phyloP scores from a whole-genome alignment of 306 rosid genomes.

The Luffa aegyptiaca region DNA sequence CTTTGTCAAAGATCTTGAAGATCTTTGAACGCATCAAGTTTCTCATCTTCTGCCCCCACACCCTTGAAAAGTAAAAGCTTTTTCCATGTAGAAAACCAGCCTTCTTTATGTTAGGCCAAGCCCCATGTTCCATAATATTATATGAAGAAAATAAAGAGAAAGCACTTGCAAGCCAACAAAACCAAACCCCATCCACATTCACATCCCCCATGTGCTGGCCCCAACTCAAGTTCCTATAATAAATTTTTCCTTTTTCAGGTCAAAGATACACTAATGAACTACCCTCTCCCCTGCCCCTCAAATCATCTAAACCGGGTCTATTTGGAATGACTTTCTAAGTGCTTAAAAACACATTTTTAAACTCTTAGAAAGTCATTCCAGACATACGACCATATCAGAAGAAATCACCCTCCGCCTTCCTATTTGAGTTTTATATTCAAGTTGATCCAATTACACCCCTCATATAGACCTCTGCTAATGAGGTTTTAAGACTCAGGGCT shows the following conservation, averaged over 20 bases:
- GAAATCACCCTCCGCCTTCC: not conserved
- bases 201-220: slow-evolving; percentile 4
- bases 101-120: not conserved
- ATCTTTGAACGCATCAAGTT: slow-evolving; percentile 1
- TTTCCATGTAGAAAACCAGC: not conserved
- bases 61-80: not conserved
- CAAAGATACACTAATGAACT: not conserved
- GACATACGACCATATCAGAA: not conserved
- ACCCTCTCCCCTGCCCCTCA: not conserved
- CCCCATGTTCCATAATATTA: slow-evolving; percentile 10
- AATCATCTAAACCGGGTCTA: not conserved
- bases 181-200: slow-evolving; percentile 10
- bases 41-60: slow-evolving; percentile 1
- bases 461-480: too few relatives aligned
- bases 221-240: not conserved
- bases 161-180: not conserved
- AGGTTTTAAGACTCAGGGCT: not conserved
- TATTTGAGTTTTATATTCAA: not conserved
- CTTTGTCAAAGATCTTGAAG: not conserved
- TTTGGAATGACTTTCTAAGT: too few relatives aligned
- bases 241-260: not conserved
- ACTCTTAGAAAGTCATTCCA: too few relatives aligned
- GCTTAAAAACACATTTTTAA: not conserved
- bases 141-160: not conserved
- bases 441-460: too few relatives aligned